A percentile compares a stretch with the other conserved stretches of the same genome.
These are phyloP conservation scores for Fomitopsis palustris DNA, from an alignment of 1,284 basidiomycete genomes.

Conservation along the genomic window DNA sequence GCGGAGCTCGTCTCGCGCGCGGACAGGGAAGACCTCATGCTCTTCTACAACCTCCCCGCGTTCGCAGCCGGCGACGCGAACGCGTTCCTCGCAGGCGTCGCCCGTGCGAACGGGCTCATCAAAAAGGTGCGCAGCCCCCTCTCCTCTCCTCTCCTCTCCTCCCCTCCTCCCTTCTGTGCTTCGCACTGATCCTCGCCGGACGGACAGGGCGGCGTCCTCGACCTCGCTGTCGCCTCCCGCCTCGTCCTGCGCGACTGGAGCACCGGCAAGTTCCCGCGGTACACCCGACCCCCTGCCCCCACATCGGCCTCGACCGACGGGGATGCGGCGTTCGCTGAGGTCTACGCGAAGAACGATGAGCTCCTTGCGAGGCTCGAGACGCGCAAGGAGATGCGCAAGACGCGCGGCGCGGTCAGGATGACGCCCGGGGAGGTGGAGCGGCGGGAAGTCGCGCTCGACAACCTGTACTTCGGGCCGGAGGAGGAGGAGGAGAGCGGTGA, in stretches of 20 bases:
- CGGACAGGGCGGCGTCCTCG: conserved; percentile 67
- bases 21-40: conserved; percentile 82
- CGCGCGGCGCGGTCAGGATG: conserved; percentile 58
- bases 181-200: too few species aligned
- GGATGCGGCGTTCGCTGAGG: conserved; percentile 21
- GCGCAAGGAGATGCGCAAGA: conserved; percentile 63
- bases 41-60: conserved; percentile 84
- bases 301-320: conserved; percentile 19
- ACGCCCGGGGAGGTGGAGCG: conserved; percentile 46
- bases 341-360: conserved; percentile 41
- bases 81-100: conserved; percentile 81
- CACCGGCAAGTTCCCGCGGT: conserved; percentile 76
- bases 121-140: conserved; percentile 61
- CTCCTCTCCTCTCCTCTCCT: background rate
- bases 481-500: conserved; percentile 20
- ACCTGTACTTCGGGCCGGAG: conserved; percentile 41
- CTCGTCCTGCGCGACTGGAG: conserved; percentile 91
- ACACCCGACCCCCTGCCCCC: conserved; percentile 56
- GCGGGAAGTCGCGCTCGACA: conserved; percentile 53
- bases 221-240: conserved; percentile 79
- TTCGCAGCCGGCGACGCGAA: conserved; percentile 71
- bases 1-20: conserved; percentile 72
- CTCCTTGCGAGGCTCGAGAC: conserved; percentile 48
- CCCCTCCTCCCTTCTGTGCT: background rate
- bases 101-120: conserved; percentile 76